Evolutionary conservation across 192 early-diverging fungal genomes (phyloP).

Genomic region (Coemansia sp.): DNA sequence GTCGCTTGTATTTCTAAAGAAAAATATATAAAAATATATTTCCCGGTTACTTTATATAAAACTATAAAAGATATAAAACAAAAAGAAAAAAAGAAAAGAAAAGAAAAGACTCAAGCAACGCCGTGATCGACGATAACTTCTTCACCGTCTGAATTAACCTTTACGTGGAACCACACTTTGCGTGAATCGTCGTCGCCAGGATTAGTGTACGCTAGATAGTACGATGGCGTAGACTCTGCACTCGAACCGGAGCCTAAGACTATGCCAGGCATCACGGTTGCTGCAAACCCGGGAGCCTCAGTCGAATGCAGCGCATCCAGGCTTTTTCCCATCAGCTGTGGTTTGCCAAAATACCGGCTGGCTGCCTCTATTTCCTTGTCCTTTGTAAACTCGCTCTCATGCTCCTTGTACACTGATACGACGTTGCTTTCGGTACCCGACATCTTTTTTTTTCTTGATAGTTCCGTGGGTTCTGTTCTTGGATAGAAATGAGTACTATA

Average conservation of each 20-base stretch:
- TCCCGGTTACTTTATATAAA: background rate
- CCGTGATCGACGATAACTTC: conserved; percentile 24
- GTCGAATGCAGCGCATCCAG: conserved; percentile 19
- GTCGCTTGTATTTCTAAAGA: conserved; percentile 5
- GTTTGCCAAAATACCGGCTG: conserved; percentile 20
- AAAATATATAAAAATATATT: background rate
- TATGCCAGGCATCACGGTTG: conserved; percentile 25
- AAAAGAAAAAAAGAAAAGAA: conserved; percentile 6
- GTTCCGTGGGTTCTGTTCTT: background rate
- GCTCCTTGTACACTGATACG: conserved; percentile 10
- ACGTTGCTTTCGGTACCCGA: background rate
- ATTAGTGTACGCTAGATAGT: conserved; percentile 30
- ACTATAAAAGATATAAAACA: background rate
- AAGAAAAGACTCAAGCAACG: background rate
- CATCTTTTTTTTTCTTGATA: too few relatives aligned
- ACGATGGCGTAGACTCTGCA: conserved; percentile 5
- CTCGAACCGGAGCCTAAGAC: conserved; percentile 7
- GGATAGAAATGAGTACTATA: too few relatives aligned
- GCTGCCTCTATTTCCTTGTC: conserved; percentile 8
- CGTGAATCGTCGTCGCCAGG: background rate
- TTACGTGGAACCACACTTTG: conserved; percentile 42
- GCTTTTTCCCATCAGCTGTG: conserved; percentile 20
- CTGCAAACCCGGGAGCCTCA: conserved; percentile 6
- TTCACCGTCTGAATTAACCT: conserved; percentile 16
- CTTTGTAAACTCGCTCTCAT: conserved; percentile 11